Percentiles rank a stretch among this genome's conserved stretches.
Conservation (phyloP, 2,329 filamentous ascomycete genomes). For the Claviceps purpurea region DNA sequence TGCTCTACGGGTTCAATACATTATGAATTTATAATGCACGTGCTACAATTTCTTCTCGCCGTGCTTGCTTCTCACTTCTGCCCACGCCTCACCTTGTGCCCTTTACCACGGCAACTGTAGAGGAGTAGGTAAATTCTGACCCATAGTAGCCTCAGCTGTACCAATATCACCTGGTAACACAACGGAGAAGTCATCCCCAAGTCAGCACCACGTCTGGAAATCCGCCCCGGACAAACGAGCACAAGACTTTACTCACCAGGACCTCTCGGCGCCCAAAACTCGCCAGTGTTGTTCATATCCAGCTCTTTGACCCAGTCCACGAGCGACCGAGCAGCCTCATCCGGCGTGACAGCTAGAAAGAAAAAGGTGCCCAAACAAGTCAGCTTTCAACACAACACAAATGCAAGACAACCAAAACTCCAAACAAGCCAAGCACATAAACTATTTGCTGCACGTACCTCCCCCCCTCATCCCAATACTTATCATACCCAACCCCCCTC, state of each 20-base stretch:
- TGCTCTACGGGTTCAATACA: too few species aligned
- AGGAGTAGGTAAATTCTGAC: conserved; percentile 47
- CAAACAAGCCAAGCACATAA: not conserved
- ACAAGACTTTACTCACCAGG: conserved; percentile 34
- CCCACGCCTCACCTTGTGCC: not conserved
- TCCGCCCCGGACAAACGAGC: not conserved
- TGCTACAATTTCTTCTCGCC: not conserved
- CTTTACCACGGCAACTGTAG: conserved; percentile 52
- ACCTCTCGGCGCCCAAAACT: conserved; percentile 62
- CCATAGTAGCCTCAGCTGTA: conserved; percentile 50
- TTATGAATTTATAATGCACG: too few species aligned
- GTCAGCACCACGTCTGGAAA: not conserved
- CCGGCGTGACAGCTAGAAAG: conserved; percentile 47
- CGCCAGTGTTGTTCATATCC: conserved; percentile 51
- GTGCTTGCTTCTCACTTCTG: not conserved
- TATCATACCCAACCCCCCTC: conserved; percentile 56
- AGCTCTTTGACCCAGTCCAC: conserved; percentile 48
- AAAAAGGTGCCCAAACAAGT: not conserved
- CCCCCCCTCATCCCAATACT: conserved; percentile 57
- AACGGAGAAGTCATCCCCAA: not conserved
- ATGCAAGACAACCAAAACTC: too few species aligned
- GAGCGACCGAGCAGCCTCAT: conserved; percentile 51
- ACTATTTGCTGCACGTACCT: conserved; percentile 23
- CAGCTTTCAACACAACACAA: not conserved
- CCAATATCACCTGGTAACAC: conserved; percentile 46